Base-by-base conservation (phyloP, 2,329 filamentous ascomycete genomes). In the Septoria petroselini region DNA sequence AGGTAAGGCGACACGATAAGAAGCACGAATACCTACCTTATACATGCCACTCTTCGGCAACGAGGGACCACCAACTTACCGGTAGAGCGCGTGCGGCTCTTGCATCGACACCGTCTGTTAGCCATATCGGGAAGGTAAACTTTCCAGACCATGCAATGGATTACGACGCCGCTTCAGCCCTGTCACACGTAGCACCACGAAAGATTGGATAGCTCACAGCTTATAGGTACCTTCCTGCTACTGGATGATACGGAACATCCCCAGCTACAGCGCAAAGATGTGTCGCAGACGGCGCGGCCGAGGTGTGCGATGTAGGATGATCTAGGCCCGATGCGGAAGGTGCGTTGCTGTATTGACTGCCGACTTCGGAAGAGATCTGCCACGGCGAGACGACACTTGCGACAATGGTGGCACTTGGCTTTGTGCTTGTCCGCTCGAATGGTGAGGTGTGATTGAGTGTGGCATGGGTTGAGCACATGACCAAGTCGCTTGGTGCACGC, bases 321-420 rank as follows among this genome's bases (percentile, higher is more conserved):
- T 34, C 48, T 44, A 51, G 27, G 37, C 38, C 39, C 7, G 15
- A 38, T 38, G 4, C 14, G 46, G 46, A 37, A 41, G 46, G 33
- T 41, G 40, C 30, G 23, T 25, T 15, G 33, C 19, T 30, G 30
- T 39, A 23, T 33, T 45, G 41, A 27, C 41, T 40, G 41, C 48
- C 48, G 48, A 46, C 48, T 45, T 51, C 48, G 48, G 48, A 25
- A 51, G 18, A 35, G 41, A 50, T 50, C 41, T 15, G 19, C 41
- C 12, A 17, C n/a, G 14, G n/a, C 41, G 31, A 25, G 46, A 43
- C 39, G 15, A 42, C 30, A 14, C 21, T 23, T 27, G 23, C 23
- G 23, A 9, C 23, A 27, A 27, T 27, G 23, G 23, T 27, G 19
- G 17, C 12, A 27, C 41, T 44, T 44, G 41, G 41, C 41, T 30